These are phyloP conservation scores for Irpex rosettiformis DNA, from an alignment of 1,284 basidiomycete species.

Conservation along the genomic window DNA sequence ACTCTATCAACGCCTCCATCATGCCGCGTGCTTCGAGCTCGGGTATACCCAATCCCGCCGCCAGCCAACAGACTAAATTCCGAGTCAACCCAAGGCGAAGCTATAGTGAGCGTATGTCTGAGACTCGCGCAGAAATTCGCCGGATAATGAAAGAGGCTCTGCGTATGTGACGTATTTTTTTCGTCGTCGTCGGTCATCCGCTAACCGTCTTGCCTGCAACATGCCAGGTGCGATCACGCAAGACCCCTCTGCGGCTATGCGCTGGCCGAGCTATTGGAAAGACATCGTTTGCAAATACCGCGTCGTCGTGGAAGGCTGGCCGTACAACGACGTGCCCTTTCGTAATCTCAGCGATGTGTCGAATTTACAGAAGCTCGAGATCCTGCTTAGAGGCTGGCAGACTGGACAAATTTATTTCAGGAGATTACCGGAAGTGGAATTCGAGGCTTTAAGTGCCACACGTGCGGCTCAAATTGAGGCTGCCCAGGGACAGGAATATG, in stretches of 20 bases:
- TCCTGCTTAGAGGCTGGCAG: slow-evolving; percentile 24
- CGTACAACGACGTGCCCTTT: slow-evolving; percentile 28
- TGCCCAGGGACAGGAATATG: slow-evolving; percentile 5
- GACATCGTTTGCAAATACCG: slow-evolving; percentile 29
- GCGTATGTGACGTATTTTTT: slow-evolving; percentile 19
- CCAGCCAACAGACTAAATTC: slow-evolving; percentile 22
- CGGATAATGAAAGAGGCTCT: slow-evolving; percentile 26
- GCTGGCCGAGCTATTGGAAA: slow-evolving; percentile 28
- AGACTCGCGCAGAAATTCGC: slow-evolving; percentile 27
- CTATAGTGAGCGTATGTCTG: slow-evolving; percentile 30
- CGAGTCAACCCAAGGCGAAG: slow-evolving; percentile 25
- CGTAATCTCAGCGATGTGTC: slow-evolving; percentile 31
- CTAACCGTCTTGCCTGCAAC: background rate
- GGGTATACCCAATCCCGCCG: slow-evolving; percentile 15
- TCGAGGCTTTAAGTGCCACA: slow-evolving; percentile 20
- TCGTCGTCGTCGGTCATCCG: slow-evolving; percentile 4
- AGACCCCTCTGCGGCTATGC: slow-evolving; percentile 27
- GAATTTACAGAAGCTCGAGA: slow-evolving; percentile 29
- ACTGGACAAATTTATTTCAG: slow-evolving; percentile 24
- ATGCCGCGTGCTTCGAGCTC: slow-evolving; percentile 15
- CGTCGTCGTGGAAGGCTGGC: slow-evolving; percentile 31
- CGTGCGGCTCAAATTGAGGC: slow-evolving; percentile 19
- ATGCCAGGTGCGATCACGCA: slow-evolving; percentile 24
- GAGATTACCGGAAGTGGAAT: slow-evolving; percentile 23
- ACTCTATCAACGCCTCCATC: slow-evolving; percentile 4